These are phyloP conservation scores for Yamadazyma triangularis DNA, from an alignment of 1,139 yeast genomes.

Conservation along the genomic window DNA sequence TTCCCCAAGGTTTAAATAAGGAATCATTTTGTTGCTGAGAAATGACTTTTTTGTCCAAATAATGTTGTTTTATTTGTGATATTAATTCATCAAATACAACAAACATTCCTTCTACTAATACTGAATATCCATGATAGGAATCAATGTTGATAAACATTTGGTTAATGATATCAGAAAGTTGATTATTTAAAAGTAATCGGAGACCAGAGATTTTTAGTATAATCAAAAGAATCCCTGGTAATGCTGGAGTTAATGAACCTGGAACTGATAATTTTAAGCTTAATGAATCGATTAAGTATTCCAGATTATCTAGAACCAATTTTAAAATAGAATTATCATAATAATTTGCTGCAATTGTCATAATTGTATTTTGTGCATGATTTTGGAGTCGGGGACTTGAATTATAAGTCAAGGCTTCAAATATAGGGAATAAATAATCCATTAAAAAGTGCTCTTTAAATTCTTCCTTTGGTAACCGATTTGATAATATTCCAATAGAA, in stretches of 20 bases:
- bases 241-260: slow-evolving; percentile 60
- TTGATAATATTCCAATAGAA: slow-evolving; percentile 24
- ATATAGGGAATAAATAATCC: slow-evolving; percentile 27
- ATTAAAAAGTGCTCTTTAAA: slow-evolving; percentile 29
- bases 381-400: slow-evolving; percentile 24
- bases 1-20: slow-evolving; percentile 53
- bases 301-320: slow-evolving; percentile 64
- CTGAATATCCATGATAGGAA: slow-evolving; percentile 75
- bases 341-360: slow-evolving; percentile 44
- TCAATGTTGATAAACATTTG: slow-evolving; percentile 77
- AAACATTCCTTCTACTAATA: slow-evolving; percentile 71
- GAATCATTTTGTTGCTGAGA: slow-evolving; percentile 14
- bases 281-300: slow-evolving; percentile 73
- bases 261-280: slow-evolving; percentile 66
- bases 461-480: slow-evolving; percentile 19
- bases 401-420: slow-evolving; percentile 32
- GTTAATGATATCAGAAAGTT: slow-evolving; percentile 65
- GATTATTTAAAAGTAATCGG: slow-evolving; percentile 48
- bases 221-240: slow-evolving; percentile 66
- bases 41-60: slow-evolving; percentile 14
- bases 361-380: slow-evolving; percentile 25
- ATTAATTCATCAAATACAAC: slow-evolving; percentile 64
- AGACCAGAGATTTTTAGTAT: slow-evolving; percentile 68
- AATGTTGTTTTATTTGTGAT: slow-evolving; percentile 44
- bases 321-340: slow-evolving; percentile 53